Evolutionary conservation across 2,329 filamentous ascomycete genomes (phyloP), one percentile per base, ranked within the genome.

Genomic region (Pseudohalonectria lignicola): DNA sequence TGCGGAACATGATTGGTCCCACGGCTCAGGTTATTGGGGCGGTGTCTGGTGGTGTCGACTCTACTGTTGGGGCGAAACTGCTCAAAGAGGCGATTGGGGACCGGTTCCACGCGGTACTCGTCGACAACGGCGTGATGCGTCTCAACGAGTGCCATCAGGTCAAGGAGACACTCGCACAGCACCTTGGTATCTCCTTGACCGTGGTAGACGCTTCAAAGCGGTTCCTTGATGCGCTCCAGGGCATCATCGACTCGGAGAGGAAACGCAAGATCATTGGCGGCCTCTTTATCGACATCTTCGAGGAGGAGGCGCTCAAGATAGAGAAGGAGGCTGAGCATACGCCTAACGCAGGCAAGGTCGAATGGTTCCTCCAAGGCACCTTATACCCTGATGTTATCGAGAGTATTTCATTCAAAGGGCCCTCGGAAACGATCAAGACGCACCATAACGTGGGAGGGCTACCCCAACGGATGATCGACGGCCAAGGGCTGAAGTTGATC

Each of bases 171-270:
- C 73, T 96, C 3, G 70, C 71, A 2, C 59, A 87, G 52, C 79
- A 92, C 47, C 74, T 96, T 1, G 85, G 85, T 2, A 93, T 96
- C 59, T 92, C 94, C 59, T 69, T 96, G 3, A 94, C 85, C 0
- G 81, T 96, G 20, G 76, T 93, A 2, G 83, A 96, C 54, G 87
- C 77, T 0, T 71, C 73, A 9, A 69, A 93, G 43, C 65, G 74
- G 19, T 96, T 96, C 67, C 67, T 95, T n/a, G 63, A 64, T 21
- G 70, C 78, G 18, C 76, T 96, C 1, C 73, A 76, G 46, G 90
- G 86, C 15, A 75, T 94, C 19, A 66, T 63, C 0, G 86, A 79
- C 21, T 88, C 90, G 0, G 88, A 96, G 62, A 74, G 74, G 54
- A 50, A 59, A 51, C 51, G 55, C 34, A 94, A 94, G 64, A 79